These are phyloP conservation scores for Nitzschia sp. DNA, from an alignment of 108 stramenopile species.

Conservation along the genomic window DNA sequence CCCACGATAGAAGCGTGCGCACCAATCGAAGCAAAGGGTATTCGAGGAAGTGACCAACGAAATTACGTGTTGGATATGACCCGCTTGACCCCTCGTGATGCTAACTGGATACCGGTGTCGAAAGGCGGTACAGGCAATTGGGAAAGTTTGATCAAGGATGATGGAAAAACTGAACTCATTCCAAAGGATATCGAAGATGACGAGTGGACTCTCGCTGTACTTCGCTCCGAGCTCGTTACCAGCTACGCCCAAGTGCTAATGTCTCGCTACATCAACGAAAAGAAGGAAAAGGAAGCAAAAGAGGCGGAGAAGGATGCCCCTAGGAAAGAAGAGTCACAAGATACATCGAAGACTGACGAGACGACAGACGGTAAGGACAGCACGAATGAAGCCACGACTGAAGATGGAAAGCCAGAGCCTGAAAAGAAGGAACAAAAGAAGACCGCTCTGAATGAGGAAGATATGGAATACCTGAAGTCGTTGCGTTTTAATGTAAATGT, in stretches of 20 bases:
- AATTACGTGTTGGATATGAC: constrained; percentile 92
- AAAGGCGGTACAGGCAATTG: constrained; percentile 79
- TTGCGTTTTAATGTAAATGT: constrained; percentile 90
- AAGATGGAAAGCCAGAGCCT: constrained; percentile 26
- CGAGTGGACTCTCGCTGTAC: constrained; percentile 72
- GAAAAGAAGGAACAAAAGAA: constrained; percentile 26
- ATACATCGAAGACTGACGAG: constrained; percentile 18
- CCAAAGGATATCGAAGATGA: constrained; percentile 64
- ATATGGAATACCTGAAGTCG: constrained; percentile 62
- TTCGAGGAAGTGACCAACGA: constrained; percentile 88
- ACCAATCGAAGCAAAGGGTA: constrained; percentile 92
- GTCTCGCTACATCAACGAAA: constrained; percentile 43
- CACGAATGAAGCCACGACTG: not conserved
- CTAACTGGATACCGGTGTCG: constrained; percentile 84
- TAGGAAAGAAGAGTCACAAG: constrained; percentile 21
- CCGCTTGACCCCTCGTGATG: constrained; percentile 92
- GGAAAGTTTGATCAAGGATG: constrained; percentile 37
- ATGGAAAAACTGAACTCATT: constrained; percentile 16
- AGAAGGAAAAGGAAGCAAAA: constrained; percentile 30
- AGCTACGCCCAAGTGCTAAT: constrained; percentile 63
- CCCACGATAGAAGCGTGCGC: constrained; percentile 66
- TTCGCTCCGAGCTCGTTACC: constrained; percentile 85
- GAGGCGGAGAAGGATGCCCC: constrained; percentile 27
- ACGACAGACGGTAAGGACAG: constrained; percentile 18
- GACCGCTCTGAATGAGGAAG: constrained; percentile 55